Conservation (phyloP, 2,329 filamentous ascomycete genomes). For the Beauveria australis region DNA sequence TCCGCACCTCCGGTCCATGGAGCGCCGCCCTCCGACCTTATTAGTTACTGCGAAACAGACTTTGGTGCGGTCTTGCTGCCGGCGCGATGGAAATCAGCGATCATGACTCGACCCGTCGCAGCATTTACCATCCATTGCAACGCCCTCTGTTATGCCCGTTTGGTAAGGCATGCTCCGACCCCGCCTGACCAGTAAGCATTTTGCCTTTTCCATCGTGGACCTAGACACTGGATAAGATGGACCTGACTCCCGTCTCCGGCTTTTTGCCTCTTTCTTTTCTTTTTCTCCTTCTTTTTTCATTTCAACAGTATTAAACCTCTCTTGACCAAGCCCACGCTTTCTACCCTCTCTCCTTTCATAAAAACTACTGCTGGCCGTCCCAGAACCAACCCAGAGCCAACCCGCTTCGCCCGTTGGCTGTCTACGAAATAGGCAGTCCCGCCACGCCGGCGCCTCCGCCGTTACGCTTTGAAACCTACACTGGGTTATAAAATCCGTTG, state of each 20-base stretch:
- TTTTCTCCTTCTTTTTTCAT: neutral
- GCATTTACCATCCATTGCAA: neutral
- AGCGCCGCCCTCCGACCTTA: neutral
- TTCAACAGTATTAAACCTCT: neutral
- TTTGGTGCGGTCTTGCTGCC: neutral
- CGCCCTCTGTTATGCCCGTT: too few species aligned
- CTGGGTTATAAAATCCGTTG: neutral
- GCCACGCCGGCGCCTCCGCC: neutral
- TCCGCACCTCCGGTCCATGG: neutral
- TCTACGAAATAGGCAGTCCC: slow-evolving; percentile 8
- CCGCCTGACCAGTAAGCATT: slow-evolving; percentile 10
- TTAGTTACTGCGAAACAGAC: neutral
- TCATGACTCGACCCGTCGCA: slow-evolving; percentile 1
- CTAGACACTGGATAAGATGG: slow-evolving; percentile 10
- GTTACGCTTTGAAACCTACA: neutral
- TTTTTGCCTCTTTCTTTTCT: neutral
- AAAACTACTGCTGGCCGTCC: too few species aligned
- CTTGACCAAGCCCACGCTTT: neutral
- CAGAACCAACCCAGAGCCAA: neutral
- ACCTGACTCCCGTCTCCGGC: neutral
- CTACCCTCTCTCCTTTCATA: neutral
- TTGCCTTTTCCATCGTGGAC: slow-evolving; percentile 9
- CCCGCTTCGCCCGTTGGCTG: neutral
- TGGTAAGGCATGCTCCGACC: neutral
- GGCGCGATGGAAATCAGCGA: too few species aligned